Evolutionary conservation across 1,139 yeast species (phyloP), one percentile per base, ranked within the genome.

Genomic region (Candida tunisiensis): DNA sequence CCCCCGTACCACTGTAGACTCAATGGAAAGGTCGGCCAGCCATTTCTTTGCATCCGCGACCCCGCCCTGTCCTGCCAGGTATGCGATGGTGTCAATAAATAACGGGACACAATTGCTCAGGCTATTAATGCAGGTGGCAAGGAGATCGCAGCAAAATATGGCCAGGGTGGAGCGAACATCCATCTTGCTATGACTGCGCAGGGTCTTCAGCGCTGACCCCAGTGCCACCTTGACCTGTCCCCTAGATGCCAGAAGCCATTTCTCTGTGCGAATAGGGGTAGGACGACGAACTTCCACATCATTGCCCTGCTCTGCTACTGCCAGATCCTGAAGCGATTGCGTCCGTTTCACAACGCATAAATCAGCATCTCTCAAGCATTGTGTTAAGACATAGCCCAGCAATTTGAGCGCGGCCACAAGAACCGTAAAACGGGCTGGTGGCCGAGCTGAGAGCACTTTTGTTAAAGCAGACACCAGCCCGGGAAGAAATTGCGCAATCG

Each of bases 401-500:
- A 61, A 36, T 1, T 41, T 33, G 9, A 68, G 25, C 0, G 57
- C 38, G 6, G 44, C 36, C 0, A 47, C 42, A 2, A 59, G 35
- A 0, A 63, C 65, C n/a, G 49, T 47, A 32, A 50, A 62, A 33
- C 68, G 64, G 1, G 50, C 40, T 10, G 44, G 48, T 3, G 47
- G 53, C n/a, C 44, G 41, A 0, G 52, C 47, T 1, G 42, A 44
- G 1, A 66, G 37, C 3, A 65, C 38, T 31, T 65, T 68, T 2
- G 63, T 49, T 13, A 70, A 38, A 0, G 52, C 41, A 0, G 79
- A 72, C 0, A 69, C 61, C 12, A 57, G 57, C 0, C 74, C 75
- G 0, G 80, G 80, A 10, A 70, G 44, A 25, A 71, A 56, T 31
- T 59, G 48, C 0, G 75, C 66, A 6, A 69, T 31, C 2, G 58